A percentile compares a stretch with the other conserved stretches of the same genome.
Conservation (phyloP, 768 basidiomycete species). For the Kwoniella sp. region DNA sequence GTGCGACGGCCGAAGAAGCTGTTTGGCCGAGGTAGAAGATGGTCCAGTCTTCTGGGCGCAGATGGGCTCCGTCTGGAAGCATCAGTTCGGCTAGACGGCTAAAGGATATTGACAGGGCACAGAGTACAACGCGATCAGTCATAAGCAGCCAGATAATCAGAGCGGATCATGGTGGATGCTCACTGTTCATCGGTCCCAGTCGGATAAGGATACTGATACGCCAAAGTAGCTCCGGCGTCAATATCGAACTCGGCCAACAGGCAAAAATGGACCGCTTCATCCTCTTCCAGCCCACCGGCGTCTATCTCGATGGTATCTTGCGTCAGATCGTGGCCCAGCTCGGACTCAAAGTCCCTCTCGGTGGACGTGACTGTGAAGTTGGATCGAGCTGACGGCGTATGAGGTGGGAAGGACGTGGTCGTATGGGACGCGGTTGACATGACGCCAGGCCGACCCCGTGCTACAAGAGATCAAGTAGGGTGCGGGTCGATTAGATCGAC, state of each 20-base stretch:
- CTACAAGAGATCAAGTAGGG: too few species aligned
- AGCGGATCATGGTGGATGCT: too few species aligned
- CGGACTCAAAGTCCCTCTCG: conserved; percentile 26
- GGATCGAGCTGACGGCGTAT: conserved; percentile 21
- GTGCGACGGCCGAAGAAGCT: conserved; percentile 79
- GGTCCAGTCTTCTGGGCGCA: conserved; percentile 94
- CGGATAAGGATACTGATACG: conserved; percentile 94
- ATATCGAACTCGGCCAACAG: conserved; percentile 99
- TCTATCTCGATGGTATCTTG: background rate
- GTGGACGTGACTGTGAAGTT: conserved; percentile 21
- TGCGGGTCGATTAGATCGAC: too few species aligned
- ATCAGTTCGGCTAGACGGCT: conserved; percentile 95
- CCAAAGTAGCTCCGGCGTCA: conserved; percentile 85
- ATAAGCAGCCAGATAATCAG: conserved; percentile 26
- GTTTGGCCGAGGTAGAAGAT: conserved; percentile 98
- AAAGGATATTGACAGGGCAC: background rate
- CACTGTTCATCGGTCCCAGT: conserved; percentile 94
- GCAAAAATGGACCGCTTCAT: conserved; percentile 70
- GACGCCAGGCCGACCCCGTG: too few species aligned
- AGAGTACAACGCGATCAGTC: too few species aligned
- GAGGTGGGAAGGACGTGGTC: conserved; percentile 12
- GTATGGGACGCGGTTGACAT: conserved; percentile 22
- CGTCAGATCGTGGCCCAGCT: conserved; percentile 15
- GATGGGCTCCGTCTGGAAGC: conserved; percentile 97
- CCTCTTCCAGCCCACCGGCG: conserved; percentile 15